Conservation (phyloP, 2,329 filamentous ascomycete genomes). For the Bipolaris bicolor region DNA sequence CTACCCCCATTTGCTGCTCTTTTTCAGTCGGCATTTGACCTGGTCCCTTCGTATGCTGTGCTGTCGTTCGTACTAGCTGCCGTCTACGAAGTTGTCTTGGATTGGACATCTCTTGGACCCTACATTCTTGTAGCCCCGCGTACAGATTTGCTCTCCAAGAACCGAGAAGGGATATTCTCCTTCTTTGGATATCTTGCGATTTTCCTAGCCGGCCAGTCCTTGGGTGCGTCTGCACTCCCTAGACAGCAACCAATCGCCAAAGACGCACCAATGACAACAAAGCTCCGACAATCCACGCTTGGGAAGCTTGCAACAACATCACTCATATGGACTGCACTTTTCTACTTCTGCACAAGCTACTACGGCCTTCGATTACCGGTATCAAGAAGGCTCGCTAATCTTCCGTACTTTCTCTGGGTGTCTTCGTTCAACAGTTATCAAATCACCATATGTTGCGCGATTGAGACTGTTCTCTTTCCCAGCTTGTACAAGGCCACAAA, state of each 20-base stretch:
- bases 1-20: constrained; percentile 87
- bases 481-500: constrained; percentile 65
- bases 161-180: constrained; percentile 93
- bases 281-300: constrained; percentile 63
- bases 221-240: constrained; percentile 80
- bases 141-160: constrained; percentile 80
- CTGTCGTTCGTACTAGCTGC: constrained; percentile 73
- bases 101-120: constrained; percentile 74
- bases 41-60: constrained; percentile 77
- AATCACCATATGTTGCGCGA: constrained; percentile 75
- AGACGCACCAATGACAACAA: constrained; percentile 54
- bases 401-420: constrained; percentile 93
- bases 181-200: constrained; percentile 94
- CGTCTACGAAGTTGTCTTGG: constrained; percentile 76
- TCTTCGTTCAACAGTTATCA: constrained; percentile 89
- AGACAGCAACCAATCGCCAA: constrained; percentile 52
- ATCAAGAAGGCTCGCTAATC: constrained; percentile 87
- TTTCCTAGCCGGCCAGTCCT: constrained; percentile 86
- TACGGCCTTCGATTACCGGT: constrained; percentile 71
- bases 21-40: constrained; percentile 72
- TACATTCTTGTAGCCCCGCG: constrained; percentile 85
- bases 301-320: constrained; percentile 70
- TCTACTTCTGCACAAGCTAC: constrained; percentile 71
- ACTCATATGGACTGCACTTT: constrained; percentile 71
- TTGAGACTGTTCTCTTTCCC: constrained; percentile 82